Conservation (phyloP, 1,139 yeast genomes). For the Diutina ranongensis region DNA sequence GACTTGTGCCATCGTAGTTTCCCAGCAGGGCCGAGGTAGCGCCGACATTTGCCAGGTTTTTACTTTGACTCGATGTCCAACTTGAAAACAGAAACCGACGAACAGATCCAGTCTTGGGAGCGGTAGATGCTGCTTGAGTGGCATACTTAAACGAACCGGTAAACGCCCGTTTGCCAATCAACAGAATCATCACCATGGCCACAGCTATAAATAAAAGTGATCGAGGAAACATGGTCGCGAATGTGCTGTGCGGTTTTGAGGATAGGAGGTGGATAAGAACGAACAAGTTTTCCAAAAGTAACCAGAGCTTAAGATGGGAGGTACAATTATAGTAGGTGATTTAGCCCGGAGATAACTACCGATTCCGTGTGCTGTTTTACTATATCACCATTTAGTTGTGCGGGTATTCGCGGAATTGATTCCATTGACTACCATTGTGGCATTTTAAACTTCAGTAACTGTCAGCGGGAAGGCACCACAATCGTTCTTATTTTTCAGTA, state of each 20-base stretch:
- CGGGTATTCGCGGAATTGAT: too few relatives aligned
- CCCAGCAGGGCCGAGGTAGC: neutral
- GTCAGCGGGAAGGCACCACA: too few relatives aligned
- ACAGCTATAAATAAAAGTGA: neutral
- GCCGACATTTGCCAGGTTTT: neutral
- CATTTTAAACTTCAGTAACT: too few relatives aligned
- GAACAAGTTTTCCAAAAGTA: too few relatives aligned
- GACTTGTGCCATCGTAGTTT: constrained; percentile 1
- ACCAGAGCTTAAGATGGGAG: too few relatives aligned
- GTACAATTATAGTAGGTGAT: too few relatives aligned
- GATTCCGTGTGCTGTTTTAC: too few relatives aligned
- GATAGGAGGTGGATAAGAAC: neutral
- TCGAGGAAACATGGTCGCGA: constrained; percentile 2
- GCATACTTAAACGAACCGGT: constrained; percentile 4
- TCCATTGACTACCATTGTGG: too few relatives aligned
- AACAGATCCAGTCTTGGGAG: neutral
- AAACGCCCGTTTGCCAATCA: constrained; percentile 5
- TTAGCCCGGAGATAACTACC: too few relatives aligned
- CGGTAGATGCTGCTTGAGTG: neutral
- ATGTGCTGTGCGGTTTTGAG: neutral
- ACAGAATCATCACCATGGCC: constrained; percentile 5
- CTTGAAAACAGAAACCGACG: constrained; percentile 3
- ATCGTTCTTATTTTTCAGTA: too few relatives aligned
- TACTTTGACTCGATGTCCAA: neutral
- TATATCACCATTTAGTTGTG: too few relatives aligned